Evolutionary conservation across 192 early-diverging fungal genomes (phyloP), one percentile per base, ranked within the genome.

Genomic region (Jimgerdemannia flammicorona): DNA sequence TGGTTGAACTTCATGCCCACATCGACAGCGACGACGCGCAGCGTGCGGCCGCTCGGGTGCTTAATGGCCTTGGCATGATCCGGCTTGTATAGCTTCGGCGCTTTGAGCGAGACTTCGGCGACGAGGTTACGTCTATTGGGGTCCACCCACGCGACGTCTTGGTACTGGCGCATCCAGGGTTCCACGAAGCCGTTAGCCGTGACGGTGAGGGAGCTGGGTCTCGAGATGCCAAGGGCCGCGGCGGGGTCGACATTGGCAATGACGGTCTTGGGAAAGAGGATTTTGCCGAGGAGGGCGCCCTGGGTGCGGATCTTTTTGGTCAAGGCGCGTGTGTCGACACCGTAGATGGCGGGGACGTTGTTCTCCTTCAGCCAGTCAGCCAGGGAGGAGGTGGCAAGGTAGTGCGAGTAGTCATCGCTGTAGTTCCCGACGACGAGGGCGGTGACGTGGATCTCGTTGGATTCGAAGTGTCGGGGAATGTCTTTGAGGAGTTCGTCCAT

Each of bases 1-100:
- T 99, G 98, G 86, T 98, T 99, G 87, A 90, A 95, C 84, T 99
- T 99, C 95, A 99, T 97, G 72, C 98, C 98, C 4, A 99, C 94
- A 80, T 99, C 97, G 14, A 99, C 89, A n/a, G 93, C 94, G 42
- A 99, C 74, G 71, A 99, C 89, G 43, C 93, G 93, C 68, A 98
- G 80, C 3, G 92, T 85, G 78, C 92, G 93, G 19, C 92, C 93
- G 72, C 84, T 80, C 29, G 80, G 77, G 59, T 85, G 85, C 67
- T 85, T 85, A 70, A 81, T 44, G 59, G 87, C 84, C n/a, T 84
- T 90, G 41, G 76, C 78, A 18, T 89, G 83, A 64, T 84, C 81
- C n/a, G 95, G 93, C 3, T 74, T 74, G 79, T 98, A 99, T 20
- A 93, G 72, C 74, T 87, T 91, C 68, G 92, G 89, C 69, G 85